phyloP scores from a whole-genome alignment of 1,284 basidiomycete genomes.

The Cutaneotrichosporon sp. region DNA sequence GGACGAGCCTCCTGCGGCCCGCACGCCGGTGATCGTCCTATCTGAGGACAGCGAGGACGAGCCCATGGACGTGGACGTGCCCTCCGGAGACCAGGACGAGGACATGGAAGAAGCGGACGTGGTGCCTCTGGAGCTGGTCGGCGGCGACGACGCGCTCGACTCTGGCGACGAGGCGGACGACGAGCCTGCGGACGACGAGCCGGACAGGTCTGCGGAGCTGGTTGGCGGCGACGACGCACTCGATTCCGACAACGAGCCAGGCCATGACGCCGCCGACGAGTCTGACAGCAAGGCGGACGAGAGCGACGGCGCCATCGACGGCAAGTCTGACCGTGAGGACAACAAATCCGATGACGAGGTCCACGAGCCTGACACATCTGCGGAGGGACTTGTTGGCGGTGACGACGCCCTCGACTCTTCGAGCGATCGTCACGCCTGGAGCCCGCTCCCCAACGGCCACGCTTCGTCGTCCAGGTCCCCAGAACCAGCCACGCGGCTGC shows the following conservation, averaged over 20 bases:
- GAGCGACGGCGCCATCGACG: too few relatives aligned
- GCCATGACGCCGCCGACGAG: background rate
- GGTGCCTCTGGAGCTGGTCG: background rate
- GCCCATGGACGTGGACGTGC: background rate
- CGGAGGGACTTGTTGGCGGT: background rate
- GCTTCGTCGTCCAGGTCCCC: background rate
- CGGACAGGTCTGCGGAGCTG: background rate
- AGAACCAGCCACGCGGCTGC: background rate
- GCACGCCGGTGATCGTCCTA: background rate
- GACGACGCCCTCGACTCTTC: conserved; percentile 1
- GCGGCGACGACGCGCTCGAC: conserved; percentile 8
- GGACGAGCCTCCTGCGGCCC: conserved; percentile 1
- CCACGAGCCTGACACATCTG: background rate
- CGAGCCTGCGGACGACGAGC: background rate
- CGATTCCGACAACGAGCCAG: background rate
- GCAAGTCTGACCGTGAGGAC: too few relatives aligned
- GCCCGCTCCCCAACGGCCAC: background rate
- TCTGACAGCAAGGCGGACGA: background rate
- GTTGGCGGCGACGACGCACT: conserved; percentile 1
- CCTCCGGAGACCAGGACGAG: background rate
- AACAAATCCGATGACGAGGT: background rate
- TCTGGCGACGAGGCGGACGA: background rate
- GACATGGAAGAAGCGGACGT: background rate
- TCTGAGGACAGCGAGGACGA: background rate
- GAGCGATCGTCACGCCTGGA: background rate